These are phyloP conservation scores for Solanum lycopersicoides DNA, from an alignment of 257 asterid genomes.

Conservation along the genomic window DNA sequence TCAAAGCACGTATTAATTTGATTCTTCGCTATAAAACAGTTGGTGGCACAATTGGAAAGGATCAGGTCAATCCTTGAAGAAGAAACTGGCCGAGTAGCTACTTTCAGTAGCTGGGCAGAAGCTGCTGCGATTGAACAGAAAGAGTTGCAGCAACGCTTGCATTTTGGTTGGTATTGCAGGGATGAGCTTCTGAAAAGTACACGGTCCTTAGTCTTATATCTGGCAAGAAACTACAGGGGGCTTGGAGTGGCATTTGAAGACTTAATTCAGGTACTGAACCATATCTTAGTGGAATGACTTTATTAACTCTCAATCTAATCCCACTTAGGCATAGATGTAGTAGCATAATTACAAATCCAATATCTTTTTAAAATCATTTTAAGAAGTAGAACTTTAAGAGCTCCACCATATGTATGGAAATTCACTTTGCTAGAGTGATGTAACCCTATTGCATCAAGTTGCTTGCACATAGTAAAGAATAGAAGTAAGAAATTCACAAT, in stretches of 20 bases:
- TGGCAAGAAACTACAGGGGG: constrained; percentile 72
- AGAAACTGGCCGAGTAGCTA: constrained; percentile 44
- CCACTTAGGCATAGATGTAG: background rate
- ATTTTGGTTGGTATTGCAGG: constrained; percentile 72
- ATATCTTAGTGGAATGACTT: background rate
- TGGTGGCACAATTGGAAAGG: constrained; percentile 64
- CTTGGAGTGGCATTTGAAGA: constrained; percentile 80
- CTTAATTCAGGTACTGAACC: constrained; percentile 55
- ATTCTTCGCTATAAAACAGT: constrained; percentile 29
- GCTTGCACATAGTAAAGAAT: background rate
- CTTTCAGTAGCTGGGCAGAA: constrained; percentile 65
- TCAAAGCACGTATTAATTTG: constrained; percentile 2
- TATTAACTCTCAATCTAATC: background rate
- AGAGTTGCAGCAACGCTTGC: constrained; percentile 47
- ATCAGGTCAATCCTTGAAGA: constrained; percentile 39
- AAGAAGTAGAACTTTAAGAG: background rate
- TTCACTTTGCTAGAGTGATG: background rate
- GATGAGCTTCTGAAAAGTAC: constrained; percentile 78
- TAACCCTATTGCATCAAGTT: background rate
- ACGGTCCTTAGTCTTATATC: constrained; percentile 51
- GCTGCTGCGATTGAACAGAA: constrained; percentile 57
- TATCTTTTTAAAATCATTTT: background rate
- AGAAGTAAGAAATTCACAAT: background rate
- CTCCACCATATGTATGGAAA: background rate
- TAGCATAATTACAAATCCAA: background rate